A percentile compares a stretch with the other conserved stretches of the same genome.
Conservation (phyloP, 495 filamentous ascomycete species). For the Aspergillus baeticus region DNA sequence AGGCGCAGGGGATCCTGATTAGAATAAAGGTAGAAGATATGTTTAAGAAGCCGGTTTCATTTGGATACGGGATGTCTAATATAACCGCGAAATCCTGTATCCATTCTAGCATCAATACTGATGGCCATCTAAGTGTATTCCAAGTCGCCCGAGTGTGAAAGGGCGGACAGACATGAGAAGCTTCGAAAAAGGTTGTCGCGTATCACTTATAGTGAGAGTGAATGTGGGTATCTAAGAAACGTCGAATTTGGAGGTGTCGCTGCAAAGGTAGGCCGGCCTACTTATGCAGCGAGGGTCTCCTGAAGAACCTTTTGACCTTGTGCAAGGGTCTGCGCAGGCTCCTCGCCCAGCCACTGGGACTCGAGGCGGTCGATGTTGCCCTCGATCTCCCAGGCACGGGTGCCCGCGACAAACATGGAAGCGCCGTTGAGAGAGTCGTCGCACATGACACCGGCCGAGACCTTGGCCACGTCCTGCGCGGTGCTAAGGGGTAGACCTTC, state of each 20-base stretch:
- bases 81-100: too few relatives aligned
- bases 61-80: too few relatives aligned
- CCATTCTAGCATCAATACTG: too few relatives aligned
- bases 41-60: too few relatives aligned
- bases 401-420: constrained; percentile 48
- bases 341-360: constrained; percentile 45
- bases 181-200: too few relatives aligned
- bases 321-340: constrained; percentile 33
- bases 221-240: constrained; percentile 1
- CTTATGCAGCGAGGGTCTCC: constrained; percentile 17
- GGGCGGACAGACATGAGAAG: too few relatives aligned
- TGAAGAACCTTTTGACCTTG: constrained; percentile 33
- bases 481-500: constrained; percentile 47
- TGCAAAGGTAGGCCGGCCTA: not conserved
- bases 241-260: not conserved
- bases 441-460: constrained; percentile 39
- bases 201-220: not conserved
- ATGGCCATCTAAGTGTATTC: too few relatives aligned
- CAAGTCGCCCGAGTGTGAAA: too few relatives aligned
- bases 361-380: constrained; percentile 41
- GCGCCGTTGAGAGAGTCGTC: constrained; percentile 41
- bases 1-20: too few relatives aligned
- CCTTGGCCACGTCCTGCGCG: constrained; percentile 39
- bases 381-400: constrained; percentile 50
- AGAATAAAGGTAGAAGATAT: too few relatives aligned